A percentile compares a stretch with the other conserved stretches of the same genome.
Conservation (phyloP, 441 rosid species). For the Arabidopsis lyrata region DNA sequence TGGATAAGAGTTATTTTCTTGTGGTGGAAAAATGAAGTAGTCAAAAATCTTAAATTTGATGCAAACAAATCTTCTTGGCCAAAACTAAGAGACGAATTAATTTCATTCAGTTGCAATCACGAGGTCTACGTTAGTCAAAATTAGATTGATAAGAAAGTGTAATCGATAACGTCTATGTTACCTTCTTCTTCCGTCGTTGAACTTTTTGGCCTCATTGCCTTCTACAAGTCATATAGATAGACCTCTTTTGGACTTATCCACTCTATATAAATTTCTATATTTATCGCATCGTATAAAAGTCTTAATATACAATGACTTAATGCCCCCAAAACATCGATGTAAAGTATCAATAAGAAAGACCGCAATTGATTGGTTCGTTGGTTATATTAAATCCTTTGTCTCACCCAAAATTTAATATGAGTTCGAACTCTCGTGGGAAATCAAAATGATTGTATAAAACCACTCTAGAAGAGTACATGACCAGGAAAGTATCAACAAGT, state of each 20-base stretch:
- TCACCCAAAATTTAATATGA: constrained; percentile 11
- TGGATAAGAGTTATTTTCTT: background rate
- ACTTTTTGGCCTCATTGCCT: constrained; percentile 22
- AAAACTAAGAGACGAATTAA: constrained; percentile 18
- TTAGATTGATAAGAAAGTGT: constrained; percentile 29
- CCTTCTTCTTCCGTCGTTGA: constrained; percentile 49
- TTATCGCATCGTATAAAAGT: background rate
- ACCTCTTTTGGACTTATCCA: constrained; percentile 41
- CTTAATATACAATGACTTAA: constrained; percentile 24
- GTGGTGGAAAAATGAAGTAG: background rate
- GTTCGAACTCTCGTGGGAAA: background rate
- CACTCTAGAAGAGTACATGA: constrained; percentile 2
- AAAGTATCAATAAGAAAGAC: constrained; percentile 19
- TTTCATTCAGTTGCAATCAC: constrained; percentile 27
- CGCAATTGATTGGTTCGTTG: constrained; percentile 29
- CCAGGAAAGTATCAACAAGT: background rate
- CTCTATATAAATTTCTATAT: background rate
- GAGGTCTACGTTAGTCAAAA: constrained; percentile 40
- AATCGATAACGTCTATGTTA: constrained; percentile 28
- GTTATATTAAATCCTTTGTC: constrained; percentile 16
- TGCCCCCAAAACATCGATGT: constrained; percentile 1
- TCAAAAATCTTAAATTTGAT: background rate
- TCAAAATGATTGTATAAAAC: constrained; percentile 6
- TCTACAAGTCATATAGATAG: constrained; percentile 34
- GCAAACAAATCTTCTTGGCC: constrained; percentile 21